phyloP scores from a whole-genome alignment of 306 rosid genomes.

The Parietaria judaica region DNA sequence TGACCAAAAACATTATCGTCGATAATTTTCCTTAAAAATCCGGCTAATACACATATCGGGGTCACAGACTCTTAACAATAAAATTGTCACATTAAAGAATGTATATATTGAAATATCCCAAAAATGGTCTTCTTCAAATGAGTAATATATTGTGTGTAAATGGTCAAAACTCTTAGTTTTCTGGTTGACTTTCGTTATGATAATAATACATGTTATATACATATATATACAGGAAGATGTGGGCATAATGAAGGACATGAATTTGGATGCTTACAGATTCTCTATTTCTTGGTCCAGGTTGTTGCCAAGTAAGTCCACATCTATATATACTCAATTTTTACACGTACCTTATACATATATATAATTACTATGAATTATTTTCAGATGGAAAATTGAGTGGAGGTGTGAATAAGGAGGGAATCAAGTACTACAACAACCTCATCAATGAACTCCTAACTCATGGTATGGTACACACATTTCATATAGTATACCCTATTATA shows the following conservation, averaged over 20 bases:
- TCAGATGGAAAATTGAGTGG: slow-evolving; percentile 48
- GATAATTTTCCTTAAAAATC: too few relatives aligned
- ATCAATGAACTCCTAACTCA: slow-evolving; percentile 40
- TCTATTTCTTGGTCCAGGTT: slow-evolving; percentile 72
- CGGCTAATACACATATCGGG: too few relatives aligned
- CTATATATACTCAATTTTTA: background rate
- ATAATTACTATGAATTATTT: background rate
- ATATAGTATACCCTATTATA: too few relatives aligned
- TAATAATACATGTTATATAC: too few relatives aligned
- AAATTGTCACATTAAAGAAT: too few relatives aligned
- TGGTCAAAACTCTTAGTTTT: too few relatives aligned
- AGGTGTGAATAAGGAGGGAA: slow-evolving; percentile 44
- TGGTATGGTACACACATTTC: slow-evolving; percentile 35
- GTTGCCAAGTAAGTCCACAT: slow-evolving; percentile 42
- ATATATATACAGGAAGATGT: slow-evolving; percentile 47
- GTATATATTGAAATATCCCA: background rate
- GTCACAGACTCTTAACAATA: too few relatives aligned
- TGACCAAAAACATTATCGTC: too few relatives aligned
- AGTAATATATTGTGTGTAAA: too few relatives aligned
- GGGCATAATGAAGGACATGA: slow-evolving; percentile 42
- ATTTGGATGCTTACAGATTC: slow-evolving; percentile 53
- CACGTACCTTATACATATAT: background rate
- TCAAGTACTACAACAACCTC: slow-evolving; percentile 46
- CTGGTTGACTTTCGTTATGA: too few relatives aligned
- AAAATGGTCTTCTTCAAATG: background rate